These are phyloP conservation scores for Musa schizocarpa DNA, from an alignment of 176 grass and related monocot species.

Conservation along the genomic window DNA sequence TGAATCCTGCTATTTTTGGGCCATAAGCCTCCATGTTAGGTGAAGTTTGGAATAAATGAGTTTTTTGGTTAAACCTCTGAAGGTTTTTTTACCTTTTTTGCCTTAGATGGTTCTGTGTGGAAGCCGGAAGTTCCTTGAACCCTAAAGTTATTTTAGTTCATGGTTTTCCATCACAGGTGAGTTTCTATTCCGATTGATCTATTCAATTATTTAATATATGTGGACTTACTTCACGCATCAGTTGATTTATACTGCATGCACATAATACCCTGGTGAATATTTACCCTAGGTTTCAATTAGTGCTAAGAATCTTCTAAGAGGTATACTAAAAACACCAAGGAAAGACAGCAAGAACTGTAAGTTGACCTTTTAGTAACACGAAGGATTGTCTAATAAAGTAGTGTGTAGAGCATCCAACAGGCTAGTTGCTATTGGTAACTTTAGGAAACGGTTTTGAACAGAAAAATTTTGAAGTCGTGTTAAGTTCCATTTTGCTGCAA, in stretches of 20 bases:
- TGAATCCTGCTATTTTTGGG: slow-evolving; percentile 20
- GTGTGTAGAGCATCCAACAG: no score
- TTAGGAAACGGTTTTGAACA: no score
- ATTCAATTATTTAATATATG: not conserved
- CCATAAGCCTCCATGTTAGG: slow-evolving; percentile 18
- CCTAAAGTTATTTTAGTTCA: slow-evolving; percentile 68
- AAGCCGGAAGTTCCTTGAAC: slow-evolving; percentile 62
- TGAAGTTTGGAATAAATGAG: slow-evolving; percentile 10
- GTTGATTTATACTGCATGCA: not conserved
- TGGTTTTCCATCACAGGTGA: slow-evolving; percentile 90
- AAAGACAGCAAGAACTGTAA: not conserved
- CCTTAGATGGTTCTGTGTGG: slow-evolving; percentile 77
- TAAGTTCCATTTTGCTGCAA: no score
- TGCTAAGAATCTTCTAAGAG: not conserved
- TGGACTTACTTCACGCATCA: not conserved
- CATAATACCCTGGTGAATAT: not conserved
- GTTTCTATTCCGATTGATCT: not conserved
- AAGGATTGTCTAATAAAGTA: no score
- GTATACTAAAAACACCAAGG: not conserved
- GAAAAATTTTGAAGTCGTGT: no score
- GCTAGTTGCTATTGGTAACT: no score
- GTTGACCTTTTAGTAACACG: no score
- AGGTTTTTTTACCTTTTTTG: slow-evolving; percentile 11
- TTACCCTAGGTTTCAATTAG: not conserved
- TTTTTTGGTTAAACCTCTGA: slow-evolving; percentile 7